Percentiles rank a stretch among this genome's conserved stretches.
phyloP scores from a whole-genome alignment of 371 early-diverging fungal species.

The Smittium culicis region DNA sequence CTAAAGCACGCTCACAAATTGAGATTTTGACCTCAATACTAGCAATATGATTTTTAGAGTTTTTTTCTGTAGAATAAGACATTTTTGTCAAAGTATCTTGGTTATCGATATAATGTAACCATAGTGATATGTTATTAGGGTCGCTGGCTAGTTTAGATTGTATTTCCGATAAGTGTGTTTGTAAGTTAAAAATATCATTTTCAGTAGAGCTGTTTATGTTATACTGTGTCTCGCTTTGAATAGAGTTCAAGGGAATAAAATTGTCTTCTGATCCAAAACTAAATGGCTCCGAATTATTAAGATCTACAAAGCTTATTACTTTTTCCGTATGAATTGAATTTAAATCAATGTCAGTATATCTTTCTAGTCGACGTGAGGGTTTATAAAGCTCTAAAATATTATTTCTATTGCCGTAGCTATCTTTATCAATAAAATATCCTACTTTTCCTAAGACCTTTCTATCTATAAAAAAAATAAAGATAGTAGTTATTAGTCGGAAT shows the following conservation, averaged over 20 bases:
- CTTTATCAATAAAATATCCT: background rate
- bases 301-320: no score
- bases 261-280: no score
- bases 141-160: background rate
- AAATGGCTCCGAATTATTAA: no score
- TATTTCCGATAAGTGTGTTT: slow-evolving; percentile 1
- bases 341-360: no score
- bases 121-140: background rate
- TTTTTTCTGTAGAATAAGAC: slow-evolving; percentile 1
- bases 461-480: background rate
- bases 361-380: no score
- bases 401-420: slow-evolving; percentile 1
- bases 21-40: slow-evolving; percentile 8
- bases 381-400: background rate
- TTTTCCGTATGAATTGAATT: no score
- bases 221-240: no score
- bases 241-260: no score
- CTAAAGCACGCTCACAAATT: slow-evolving; percentile 8
- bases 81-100: slow-evolving; percentile 1
- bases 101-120: slow-evolving; percentile 9
- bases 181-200: no score
- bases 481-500: no score
- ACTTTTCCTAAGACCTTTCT: background rate
- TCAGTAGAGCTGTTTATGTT: no score
- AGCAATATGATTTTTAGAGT: background rate